These are phyloP conservation scores for Botryotinia convoluta DNA, from an alignment of 2,329 filamentous ascomycete species.

Conservation along the genomic window DNA sequence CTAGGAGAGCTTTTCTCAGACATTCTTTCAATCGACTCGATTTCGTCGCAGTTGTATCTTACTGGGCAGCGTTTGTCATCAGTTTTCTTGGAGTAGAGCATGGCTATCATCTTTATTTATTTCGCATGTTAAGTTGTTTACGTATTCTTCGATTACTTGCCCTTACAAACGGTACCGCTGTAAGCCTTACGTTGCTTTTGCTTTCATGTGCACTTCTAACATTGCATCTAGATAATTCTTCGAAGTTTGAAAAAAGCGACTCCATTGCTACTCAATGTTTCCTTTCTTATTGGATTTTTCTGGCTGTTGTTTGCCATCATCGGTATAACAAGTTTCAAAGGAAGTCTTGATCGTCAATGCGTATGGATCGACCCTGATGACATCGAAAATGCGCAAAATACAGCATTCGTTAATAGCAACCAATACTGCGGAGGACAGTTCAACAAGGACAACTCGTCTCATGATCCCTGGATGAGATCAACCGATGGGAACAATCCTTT, in stretches of 20 bases:
- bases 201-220: conserved; percentile 8
- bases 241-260: conserved; percentile 94
- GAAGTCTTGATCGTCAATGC: conserved; percentile 73
- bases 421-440: conserved; percentile 88
- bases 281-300: conserved; percentile 93
- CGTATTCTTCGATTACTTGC: conserved; percentile 88
- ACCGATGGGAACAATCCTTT: conserved; percentile 9
- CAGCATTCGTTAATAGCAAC: conserved; percentile 60
- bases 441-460: conserved; percentile 53
- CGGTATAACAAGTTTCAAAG: conserved; percentile 93
- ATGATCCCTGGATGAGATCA: conserved; percentile 65
- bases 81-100: conserved; percentile 68
- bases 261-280: conserved; percentile 85
- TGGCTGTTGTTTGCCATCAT: conserved; percentile 97
- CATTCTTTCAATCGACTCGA: conserved; percentile 96
- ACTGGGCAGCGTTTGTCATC: conserved; percentile 85
- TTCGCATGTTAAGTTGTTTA: conserved; percentile 94
- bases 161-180: conserved; percentile 88
- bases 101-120: conserved; percentile 74
- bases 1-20: conserved; percentile 85
- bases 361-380: conserved; percentile 69
- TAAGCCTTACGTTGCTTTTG: conserved; percentile 45
- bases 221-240: conserved; percentile 68
- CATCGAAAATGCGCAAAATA: conserved; percentile 46
- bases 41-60: conserved; percentile 90